These are phyloP conservation scores for Solanum neorickii DNA, from an alignment of 257 asterid genomes.

Conservation along the genomic window DNA sequence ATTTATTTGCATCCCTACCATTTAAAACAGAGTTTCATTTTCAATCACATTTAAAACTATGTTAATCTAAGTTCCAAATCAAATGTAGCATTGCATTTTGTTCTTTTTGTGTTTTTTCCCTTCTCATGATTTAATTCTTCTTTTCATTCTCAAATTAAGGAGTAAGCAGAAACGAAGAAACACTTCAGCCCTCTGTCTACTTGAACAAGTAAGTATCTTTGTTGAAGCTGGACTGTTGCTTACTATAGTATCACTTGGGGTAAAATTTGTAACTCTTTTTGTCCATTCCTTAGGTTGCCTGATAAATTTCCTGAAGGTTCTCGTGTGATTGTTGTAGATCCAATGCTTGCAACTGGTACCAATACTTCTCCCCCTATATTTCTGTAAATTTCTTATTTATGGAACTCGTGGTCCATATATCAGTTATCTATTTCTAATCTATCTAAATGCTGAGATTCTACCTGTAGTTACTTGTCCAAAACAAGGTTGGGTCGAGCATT, in stretches of 20 bases:
- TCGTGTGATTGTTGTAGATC: constrained; percentile 76
- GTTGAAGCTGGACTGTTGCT: background rate
- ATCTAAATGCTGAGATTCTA: background rate
- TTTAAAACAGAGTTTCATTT: background rate
- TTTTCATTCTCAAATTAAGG: constrained; percentile 34
- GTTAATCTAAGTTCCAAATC: background rate
- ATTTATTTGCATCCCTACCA: background rate
- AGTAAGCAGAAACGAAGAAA: constrained; percentile 75
- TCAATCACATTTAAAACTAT: background rate
- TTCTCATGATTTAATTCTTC: constrained; percentile 1
- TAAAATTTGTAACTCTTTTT: background rate
- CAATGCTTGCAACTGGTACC: constrained; percentile 98
- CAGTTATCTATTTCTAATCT: background rate
- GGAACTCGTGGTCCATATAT: background rate
- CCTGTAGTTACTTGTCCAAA: background rate
- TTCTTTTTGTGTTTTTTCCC: background rate
- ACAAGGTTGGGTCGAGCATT: background rate
- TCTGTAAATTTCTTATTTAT: background rate
- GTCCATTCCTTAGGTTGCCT: constrained; percentile 54
- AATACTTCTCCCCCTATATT: background rate
- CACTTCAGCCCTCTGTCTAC: constrained; percentile 81
- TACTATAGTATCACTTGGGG: background rate
- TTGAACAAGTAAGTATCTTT: constrained; percentile 73
- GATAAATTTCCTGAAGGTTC: constrained; percentile 77
- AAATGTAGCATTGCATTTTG: background rate